Base-by-base conservation (phyloP, 1,139 yeast genomes). In the Taphrina populina region DNA sequence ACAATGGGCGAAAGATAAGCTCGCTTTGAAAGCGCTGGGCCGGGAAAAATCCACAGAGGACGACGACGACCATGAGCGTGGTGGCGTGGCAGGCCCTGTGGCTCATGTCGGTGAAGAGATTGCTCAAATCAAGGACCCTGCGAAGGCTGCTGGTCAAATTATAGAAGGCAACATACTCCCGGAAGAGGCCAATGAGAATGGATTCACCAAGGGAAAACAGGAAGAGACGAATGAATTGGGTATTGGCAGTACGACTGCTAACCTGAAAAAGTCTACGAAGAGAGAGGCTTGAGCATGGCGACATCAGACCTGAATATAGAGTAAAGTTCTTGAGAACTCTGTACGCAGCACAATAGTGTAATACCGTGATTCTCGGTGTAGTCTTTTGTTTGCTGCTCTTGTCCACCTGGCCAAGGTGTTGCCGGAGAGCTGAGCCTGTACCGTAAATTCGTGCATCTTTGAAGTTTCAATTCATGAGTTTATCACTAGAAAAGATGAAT, bases 401-500 rank as follows among this genome's bases (percentile, higher is more conserved):
- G n/a, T n/a, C n/a, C n/a, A n/a, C n/a, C n/a, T n/a, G n/a, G n/a
- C n/a, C n/a, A n/a, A n/a, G n/a, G n/a, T n/a, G n/a, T n/a, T n/a
- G n/a, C n/a, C n/a, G n/a, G n/a, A n/a, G n/a, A n/a, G n/a, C n/a
- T n/a, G n/a, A n/a, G n/a, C n/a, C n/a, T n/a, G n/a, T n/a, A n/a
- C n/a, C n/a, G n/a, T n/a, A n/a, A n/a, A n/a, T n/a, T n/a, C n/a
- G n/a, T n/a, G n/a, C n/a, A n/a, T n/a, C n/a, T n/a, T n/a, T n/a
- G n/a, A n/a, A n/a, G n/a, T n/a, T n/a, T 15, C 8, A 24, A 32
- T 40, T 40, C 21, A 27, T n/a, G 20, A 43, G 33, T 11, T n/a
- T 23, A 11, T 35, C 8, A 21, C 36, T 30, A 13, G 37, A 77
- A 69, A 90, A 88, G 64, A 83, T 40, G 36, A 49, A 49, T 13